phyloP scores from a whole-genome alignment of 345 rosid genomes.

The Lagerstroemia speciosa region DNA sequence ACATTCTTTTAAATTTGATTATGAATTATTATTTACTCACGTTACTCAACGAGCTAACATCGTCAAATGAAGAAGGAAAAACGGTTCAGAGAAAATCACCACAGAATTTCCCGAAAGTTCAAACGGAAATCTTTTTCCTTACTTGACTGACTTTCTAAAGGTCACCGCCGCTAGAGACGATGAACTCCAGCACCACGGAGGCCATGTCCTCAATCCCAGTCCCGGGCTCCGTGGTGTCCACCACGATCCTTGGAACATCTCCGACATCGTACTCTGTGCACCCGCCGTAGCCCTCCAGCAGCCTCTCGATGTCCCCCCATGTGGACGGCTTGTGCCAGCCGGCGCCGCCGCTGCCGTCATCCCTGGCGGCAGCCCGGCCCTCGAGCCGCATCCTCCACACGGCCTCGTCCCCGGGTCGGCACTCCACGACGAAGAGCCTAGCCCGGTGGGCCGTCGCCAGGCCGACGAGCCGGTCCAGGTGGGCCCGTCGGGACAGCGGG shows the following conservation, averaged over 20 bases:
- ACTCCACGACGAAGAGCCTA: slow-evolving; percentile 38
- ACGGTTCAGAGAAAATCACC: too few relatives aligned
- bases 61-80: too few relatives aligned
- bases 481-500: slow-evolving; percentile 42
- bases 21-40: too few relatives aligned
- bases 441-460: slow-evolving; percentile 27
- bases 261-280: slow-evolving; percentile 52
- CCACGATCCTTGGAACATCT: slow-evolving; percentile 35
- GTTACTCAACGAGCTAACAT: too few relatives aligned
- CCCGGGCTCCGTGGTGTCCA: slow-evolving; percentile 36
- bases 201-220: slow-evolving; percentile 20
- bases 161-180: slow-evolving; percentile 3
- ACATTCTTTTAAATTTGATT: too few relatives aligned
- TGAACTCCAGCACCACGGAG: slow-evolving; percentile 26
- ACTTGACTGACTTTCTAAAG: neutral
- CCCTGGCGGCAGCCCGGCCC: slow-evolving; percentile 17
- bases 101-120: too few relatives aligned
- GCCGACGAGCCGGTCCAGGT: slow-evolving; percentile 31
- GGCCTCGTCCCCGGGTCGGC: slow-evolving; percentile 39
- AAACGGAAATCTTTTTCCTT: neutral
- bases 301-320: slow-evolving; percentile 51
- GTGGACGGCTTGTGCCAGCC: slow-evolving; percentile 64
- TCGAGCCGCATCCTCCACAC: slow-evolving; percentile 50
- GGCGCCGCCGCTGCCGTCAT: slow-evolving; percentile 12
- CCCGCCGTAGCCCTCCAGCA: slow-evolving; percentile 44